These are phyloP conservation scores for Guadua angustifolia DNA, from an alignment of 176 grass and related monocot species.

Conservation along the genomic window DNA sequence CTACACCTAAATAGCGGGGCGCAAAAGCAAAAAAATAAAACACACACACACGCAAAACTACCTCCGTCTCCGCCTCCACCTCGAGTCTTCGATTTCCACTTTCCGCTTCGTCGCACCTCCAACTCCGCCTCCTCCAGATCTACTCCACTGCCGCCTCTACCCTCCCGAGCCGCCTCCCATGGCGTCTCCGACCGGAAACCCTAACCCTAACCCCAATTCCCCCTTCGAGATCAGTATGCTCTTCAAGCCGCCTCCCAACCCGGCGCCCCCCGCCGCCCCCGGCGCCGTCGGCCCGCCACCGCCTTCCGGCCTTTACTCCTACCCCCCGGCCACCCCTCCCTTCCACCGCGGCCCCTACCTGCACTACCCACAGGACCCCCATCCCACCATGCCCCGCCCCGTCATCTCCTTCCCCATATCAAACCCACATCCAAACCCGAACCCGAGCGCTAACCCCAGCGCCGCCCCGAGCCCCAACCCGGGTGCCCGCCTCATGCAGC, in stretches of 20 bases:
- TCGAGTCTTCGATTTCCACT: background rate
- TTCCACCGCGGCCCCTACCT: slow-evolving; percentile 73
- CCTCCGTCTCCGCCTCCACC: background rate
- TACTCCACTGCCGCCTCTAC: slow-evolving; percentile 47
- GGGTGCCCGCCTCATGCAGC: slow-evolving; percentile 91
- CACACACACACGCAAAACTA: background rate
- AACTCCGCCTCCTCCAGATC: slow-evolving; percentile 39
- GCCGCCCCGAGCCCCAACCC: slow-evolving; percentile 60
- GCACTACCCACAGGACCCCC: slow-evolving; percentile 63
- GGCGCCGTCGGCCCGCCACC: slow-evolving; percentile 47
- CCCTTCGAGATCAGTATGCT: slow-evolving; percentile 72
- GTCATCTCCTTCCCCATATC: slow-evolving; percentile 61
- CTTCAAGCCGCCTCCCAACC: slow-evolving; percentile 60
- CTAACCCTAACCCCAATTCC: slow-evolving; percentile 54
- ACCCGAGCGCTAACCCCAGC: slow-evolving; percentile 47
- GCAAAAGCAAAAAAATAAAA: background rate
- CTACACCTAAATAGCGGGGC: too few relatives aligned
- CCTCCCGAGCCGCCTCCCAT: slow-evolving; percentile 48
- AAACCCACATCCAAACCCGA: slow-evolving; percentile 46
- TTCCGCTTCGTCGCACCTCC: slow-evolving; percentile 35
- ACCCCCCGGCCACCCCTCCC: slow-evolving; percentile 70
- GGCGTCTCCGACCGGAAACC: slow-evolving; percentile 80
- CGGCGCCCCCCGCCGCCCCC: slow-evolving; percentile 39
- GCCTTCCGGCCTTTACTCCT: slow-evolving; percentile 65
- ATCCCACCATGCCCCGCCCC: slow-evolving; percentile 48